phyloP scores from a whole-genome alignment of 345 rosid genomes.

The Euphorbia pulcherrima region DNA sequence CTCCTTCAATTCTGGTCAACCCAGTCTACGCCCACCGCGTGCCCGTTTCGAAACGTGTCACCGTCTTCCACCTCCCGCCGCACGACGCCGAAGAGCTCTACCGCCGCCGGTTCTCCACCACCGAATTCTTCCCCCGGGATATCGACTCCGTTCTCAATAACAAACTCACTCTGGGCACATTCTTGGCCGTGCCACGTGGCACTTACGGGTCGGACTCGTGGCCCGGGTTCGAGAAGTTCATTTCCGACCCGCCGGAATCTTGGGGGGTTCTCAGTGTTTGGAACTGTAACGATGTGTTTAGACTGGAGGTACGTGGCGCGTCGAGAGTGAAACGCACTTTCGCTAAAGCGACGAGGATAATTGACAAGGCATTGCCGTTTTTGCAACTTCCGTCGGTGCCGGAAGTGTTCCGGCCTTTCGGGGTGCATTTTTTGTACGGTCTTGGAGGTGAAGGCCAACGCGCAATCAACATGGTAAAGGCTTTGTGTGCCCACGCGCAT shows the following conservation, averaged over 20 bases:
- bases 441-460: constrained; percentile 85
- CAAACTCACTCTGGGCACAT: constrained; percentile 70
- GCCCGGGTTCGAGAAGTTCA: constrained; percentile 58
- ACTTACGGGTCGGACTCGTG: constrained; percentile 26
- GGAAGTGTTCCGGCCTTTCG: constrained; percentile 72
- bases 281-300: constrained; percentile 78
- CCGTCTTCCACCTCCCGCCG: constrained; percentile 44
- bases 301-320: constrained; percentile 71
- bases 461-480: constrained; percentile 54
- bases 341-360: constrained; percentile 55
- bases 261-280: constrained; percentile 88
- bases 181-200: constrained; percentile 71
- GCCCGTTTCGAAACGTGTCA: constrained; percentile 40
- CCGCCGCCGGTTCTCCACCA: constrained; percentile 68
- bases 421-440: constrained; percentile 77
- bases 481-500: constrained; percentile 76
- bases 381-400: constrained; percentile 79
- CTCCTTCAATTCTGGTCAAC: constrained; percentile 78
- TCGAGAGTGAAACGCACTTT: constrained; percentile 49
- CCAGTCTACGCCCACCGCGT: constrained; percentile 84
- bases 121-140: constrained; percentile 95
- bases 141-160: constrained; percentile 76
- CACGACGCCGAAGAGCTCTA: constrained; percentile 69
- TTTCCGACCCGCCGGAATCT: constrained; percentile 70
- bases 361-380: constrained; percentile 73